phyloP scores from a whole-genome alignment of 1,284 basidiomycete genomes.

The Cutaneotrichosporon daszewskae region DNA sequence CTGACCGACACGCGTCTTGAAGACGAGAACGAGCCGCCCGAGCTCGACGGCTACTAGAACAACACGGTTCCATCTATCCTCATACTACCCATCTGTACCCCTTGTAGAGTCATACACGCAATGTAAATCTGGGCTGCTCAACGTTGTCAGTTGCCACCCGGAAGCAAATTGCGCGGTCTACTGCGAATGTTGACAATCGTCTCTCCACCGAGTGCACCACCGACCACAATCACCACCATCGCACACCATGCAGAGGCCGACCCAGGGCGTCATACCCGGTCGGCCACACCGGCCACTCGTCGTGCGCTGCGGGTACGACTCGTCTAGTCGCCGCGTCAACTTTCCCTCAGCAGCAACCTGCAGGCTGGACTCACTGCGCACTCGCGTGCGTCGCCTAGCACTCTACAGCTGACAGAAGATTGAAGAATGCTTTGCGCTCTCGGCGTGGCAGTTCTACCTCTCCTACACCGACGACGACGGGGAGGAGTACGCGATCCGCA shows the following conservation, averaged over 20 bases:
- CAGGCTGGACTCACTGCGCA: conserved; percentile 63
- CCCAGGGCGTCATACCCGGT: conserved; percentile 9
- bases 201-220: neutral
- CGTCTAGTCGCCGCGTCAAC: conserved; percentile 64
- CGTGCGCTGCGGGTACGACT: conserved; percentile 72
- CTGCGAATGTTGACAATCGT: neutral
- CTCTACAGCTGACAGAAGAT: conserved; percentile 52
- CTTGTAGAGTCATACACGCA: too few species aligned
- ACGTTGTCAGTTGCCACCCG: neutral
- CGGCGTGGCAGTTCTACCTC: conserved; percentile 61
- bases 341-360: conserved; percentile 71
- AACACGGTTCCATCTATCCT: too few species aligned
- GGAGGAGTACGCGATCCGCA: conserved; percentile 62
- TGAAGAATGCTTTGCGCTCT: conserved; percentile 74
- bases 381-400: conserved; percentile 53
- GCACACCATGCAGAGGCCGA: conserved; percentile 6
- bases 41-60: conserved; percentile 19
- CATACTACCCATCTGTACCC: too few species aligned
- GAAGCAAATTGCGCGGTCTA: neutral
- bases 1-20: conserved; percentile 15
- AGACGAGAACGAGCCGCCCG: conserved; percentile 11
- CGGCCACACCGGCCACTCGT: conserved; percentile 62
- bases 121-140: too few species aligned
- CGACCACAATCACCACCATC: neutral
- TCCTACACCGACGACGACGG: conserved; percentile 80